Conservation (phyloP, 106 monocot species). For the Chionographis japonica region DNA sequence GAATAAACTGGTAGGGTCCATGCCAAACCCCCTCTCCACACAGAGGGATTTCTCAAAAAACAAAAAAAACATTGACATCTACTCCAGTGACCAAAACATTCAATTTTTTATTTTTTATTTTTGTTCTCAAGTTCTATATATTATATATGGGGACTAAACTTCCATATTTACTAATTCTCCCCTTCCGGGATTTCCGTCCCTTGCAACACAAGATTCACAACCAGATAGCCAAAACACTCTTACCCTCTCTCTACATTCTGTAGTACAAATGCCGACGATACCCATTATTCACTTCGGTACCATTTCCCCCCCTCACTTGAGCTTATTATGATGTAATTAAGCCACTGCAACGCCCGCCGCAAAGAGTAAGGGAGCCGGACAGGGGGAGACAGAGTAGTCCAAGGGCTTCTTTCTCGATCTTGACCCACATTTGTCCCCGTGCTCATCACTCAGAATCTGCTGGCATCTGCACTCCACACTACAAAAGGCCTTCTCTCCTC, state of each 20-base stretch:
- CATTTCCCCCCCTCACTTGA: background rate
- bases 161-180: background rate
- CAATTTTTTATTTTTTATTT: no score
- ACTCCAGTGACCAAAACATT: no score
- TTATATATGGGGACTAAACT: background rate
- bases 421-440: slow-evolving; percentile 30
- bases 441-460: slow-evolving; percentile 48
- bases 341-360: slow-evolving; percentile 44
- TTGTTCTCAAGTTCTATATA: no score
- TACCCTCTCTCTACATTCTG: no score
- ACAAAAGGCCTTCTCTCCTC: slow-evolving; percentile 65
- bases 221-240: slow-evolving; percentile 6
- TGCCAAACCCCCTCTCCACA: no score
- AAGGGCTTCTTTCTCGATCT: slow-evolving; percentile 19
- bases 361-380: slow-evolving; percentile 17
- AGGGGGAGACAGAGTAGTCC: slow-evolving; percentile 29
- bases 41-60: no score
- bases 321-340: slow-evolving; percentile 3
- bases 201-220: background rate
- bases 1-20: no score
- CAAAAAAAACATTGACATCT: no score
- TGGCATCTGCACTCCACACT: slow-evolving; percentile 56
- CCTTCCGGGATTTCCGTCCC: background rate
- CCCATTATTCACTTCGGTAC: no score
- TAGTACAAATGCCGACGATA: no score